Evolutionary conservation across 352 stramenopile species (phyloP).

Genomic region (Phytophthora cryptogea): DNA sequence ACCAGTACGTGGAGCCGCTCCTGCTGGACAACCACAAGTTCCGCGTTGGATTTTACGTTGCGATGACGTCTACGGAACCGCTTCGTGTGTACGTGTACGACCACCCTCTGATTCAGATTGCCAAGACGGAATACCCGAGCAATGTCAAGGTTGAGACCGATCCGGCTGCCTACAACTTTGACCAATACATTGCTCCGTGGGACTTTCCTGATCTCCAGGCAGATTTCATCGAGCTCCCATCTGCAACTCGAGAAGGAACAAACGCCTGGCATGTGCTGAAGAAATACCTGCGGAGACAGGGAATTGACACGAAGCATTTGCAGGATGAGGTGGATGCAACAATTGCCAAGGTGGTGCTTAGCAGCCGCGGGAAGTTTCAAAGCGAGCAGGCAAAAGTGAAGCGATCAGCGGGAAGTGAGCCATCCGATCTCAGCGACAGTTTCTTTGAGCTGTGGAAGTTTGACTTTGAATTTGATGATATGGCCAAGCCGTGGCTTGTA

Average conservation of each 20-base stretch:
- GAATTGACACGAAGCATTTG: slow-evolving; percentile 65
- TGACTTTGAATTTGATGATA: slow-evolving; percentile 95
- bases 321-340: slow-evolving; percentile 70
- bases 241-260: slow-evolving; percentile 46
- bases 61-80: slow-evolving; percentile 81
- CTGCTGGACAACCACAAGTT: slow-evolving; percentile 90
- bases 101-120: slow-evolving; percentile 75
- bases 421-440: slow-evolving; percentile 52
- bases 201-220: slow-evolving; percentile 67
- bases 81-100: slow-evolving; percentile 86
- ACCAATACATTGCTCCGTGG: slow-evolving; percentile 73
- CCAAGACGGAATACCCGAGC: slow-evolving; percentile 63
- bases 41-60: slow-evolving; percentile 87
- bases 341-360: slow-evolving; percentile 65
- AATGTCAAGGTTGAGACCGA: slow-evolving; percentile 46
- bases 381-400: slow-evolving; percentile 50
- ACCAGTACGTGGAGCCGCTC: slow-evolving; percentile 84
- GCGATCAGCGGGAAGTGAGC: slow-evolving; percentile 31
- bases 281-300: slow-evolving; percentile 55
- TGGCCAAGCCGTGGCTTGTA: slow-evolving; percentile 95
- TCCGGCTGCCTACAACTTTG: slow-evolving; percentile 60
- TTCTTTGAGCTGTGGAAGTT: slow-evolving; percentile 97
- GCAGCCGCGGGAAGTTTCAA: slow-evolving; percentile 61
- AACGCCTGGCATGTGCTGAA: slow-evolving; percentile 78
- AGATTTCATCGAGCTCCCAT: slow-evolving; percentile 71